These are phyloP conservation scores for Myriosclerotinia curreyana DNA, from an alignment of 2,329 filamentous ascomycete species.

Conservation along the genomic window DNA sequence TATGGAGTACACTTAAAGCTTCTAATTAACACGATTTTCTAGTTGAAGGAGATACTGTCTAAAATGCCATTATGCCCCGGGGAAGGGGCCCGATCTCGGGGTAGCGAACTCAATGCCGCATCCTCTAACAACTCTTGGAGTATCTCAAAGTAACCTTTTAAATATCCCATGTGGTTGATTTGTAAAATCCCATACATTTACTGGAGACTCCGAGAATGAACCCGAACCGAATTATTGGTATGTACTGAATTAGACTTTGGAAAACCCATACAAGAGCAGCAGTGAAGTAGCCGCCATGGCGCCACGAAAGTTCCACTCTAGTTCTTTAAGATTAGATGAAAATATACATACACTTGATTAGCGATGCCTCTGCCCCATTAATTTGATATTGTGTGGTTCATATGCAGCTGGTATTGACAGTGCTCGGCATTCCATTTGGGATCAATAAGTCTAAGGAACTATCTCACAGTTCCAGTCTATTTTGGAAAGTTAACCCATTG, in stretches of 20 bases:
- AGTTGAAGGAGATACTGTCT: not conserved
- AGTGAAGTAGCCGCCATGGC: not conserved
- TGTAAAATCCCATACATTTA: not conserved
- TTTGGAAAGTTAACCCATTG: not conserved
- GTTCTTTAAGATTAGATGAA: not conserved
- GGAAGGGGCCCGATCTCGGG: constrained; percentile 5
- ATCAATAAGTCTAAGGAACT: too few relatives aligned
- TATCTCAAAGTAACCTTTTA: not conserved
- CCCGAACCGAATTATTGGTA: not conserved
- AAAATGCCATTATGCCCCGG: not conserved
- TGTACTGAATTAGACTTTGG: not conserved
- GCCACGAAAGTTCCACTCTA: not conserved
- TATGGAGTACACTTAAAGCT: not conserved
- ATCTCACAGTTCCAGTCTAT: not conserved
- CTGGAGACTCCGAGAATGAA: not conserved
- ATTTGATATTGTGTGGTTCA: not conserved
- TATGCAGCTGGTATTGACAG: not conserved
- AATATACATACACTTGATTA: not conserved
- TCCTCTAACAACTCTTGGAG: not conserved
- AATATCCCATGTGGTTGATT: not conserved
- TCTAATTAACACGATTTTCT: not conserved
- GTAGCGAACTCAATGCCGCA: not conserved
- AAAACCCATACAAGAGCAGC: not conserved
- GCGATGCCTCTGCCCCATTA: not conserved
- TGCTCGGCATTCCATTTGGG: not conserved